Conservation (phyloP, 1,284 basidiomycete genomes). For the Leccinum pallidistipes region DNA sequence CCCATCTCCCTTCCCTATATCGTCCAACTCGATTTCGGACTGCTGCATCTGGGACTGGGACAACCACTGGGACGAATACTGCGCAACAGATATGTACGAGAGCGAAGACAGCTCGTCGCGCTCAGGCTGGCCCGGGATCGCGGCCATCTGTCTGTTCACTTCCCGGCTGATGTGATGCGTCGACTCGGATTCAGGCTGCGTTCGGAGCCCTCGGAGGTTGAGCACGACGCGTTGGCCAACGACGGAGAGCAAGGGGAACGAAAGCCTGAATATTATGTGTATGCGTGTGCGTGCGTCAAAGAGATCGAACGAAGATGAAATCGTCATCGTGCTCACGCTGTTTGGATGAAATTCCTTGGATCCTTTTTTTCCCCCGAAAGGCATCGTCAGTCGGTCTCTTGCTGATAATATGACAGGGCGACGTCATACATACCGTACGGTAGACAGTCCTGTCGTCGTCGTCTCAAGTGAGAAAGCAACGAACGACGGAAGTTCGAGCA, state of each 20-base stretch:
- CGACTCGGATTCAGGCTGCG: background rate
- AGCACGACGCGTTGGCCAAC: constrained; percentile 28
- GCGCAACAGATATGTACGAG: background rate
- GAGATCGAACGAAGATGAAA: background rate
- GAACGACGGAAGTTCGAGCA: background rate
- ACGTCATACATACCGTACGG: constrained; percentile 6
- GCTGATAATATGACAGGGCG: background rate
- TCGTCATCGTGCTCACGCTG: constrained; percentile 10
- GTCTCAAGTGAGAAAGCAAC: background rate
- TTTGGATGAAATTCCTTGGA: constrained; percentile 15
- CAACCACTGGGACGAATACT: background rate
- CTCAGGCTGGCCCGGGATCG: background rate
- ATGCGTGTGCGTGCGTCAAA: background rate
- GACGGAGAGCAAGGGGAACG: constrained; percentile 14
- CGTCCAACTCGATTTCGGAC: constrained; percentile 4
- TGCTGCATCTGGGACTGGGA: background rate
- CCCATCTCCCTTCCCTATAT: background rate
- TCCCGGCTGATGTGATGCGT: constrained; percentile 10
- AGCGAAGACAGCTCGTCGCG: background rate
- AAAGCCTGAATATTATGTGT: constrained; percentile 6
- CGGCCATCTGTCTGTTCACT: constrained; percentile 21
- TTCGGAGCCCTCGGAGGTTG: constrained; percentile 19
- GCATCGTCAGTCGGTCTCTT: background rate
- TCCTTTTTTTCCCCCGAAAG: constrained; percentile 16
- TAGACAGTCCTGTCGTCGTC: constrained; percentile 11